Conservation (phyloP, 805 yeast species). For the Kodamaea kakaduensis region DNA sequence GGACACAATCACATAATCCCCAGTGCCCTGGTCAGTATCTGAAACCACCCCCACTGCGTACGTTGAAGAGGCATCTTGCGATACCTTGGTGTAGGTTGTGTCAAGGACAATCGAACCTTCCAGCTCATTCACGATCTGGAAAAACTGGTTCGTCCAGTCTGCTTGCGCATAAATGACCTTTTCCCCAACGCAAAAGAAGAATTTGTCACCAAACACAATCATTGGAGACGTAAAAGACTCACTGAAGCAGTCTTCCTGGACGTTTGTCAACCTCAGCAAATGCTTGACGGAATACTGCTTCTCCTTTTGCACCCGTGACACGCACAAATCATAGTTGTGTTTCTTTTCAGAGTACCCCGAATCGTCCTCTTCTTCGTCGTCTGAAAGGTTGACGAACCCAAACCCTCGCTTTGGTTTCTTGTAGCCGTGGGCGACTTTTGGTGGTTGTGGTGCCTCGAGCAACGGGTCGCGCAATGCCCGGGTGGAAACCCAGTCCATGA, state of each 20-base stretch:
- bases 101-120: background rate
- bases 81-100: background rate
- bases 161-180: constrained; percentile 12
- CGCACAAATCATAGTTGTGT: constrained; percentile 14
- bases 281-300: background rate
- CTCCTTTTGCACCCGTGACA: constrained; percentile 10
- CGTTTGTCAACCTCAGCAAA: constrained; percentile 14
- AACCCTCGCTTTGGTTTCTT: constrained; percentile 25
- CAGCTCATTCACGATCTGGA: background rate
- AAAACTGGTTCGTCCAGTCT: constrained; percentile 1
- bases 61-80: background rate
- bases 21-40: constrained; percentile 27
- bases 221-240: too few relatives aligned
- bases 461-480: background rate
- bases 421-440: constrained; percentile 6
- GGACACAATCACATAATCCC: constrained; percentile 18
- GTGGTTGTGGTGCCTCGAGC: background rate
- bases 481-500: constrained; percentile 17
- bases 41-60: constrained; percentile 14
- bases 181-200: constrained; percentile 5
- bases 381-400: constrained; percentile 23
- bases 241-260: constrained; percentile 3
- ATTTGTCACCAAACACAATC: background rate
- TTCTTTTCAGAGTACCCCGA: background rate
- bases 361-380: constrained; percentile 8